These are phyloP conservation scores for Penstemon davidsonii DNA, from an alignment of 257 asterid genomes.

Conservation along the genomic window DNA sequence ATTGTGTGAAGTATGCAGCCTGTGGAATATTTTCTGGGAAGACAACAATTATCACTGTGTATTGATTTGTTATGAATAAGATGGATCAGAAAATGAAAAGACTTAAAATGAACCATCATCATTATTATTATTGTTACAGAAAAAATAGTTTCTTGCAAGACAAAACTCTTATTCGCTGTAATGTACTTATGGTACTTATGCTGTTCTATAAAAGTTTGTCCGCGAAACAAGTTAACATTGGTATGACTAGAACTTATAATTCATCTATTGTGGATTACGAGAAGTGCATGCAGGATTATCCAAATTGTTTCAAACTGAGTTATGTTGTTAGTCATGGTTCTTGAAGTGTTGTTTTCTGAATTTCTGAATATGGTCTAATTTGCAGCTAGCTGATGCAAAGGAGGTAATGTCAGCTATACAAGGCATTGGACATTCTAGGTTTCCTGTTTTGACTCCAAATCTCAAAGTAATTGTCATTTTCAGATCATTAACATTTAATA, in stretches of 20 bases:
- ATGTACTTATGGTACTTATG: slow-evolving; percentile 4
- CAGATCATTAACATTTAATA: slow-evolving; percentile 7
- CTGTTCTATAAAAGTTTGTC: slow-evolving; percentile 8
- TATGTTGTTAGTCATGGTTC: slow-evolving; percentile 23
- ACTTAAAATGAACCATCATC: neutral
- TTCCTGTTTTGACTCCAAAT: slow-evolving; percentile 91
- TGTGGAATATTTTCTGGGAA: no score
- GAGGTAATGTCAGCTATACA: slow-evolving; percentile 73
- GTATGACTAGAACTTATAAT: neutral
- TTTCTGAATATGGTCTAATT: slow-evolving; percentile 23
- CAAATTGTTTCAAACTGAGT: neutral
- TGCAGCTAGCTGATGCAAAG: slow-evolving; percentile 88
- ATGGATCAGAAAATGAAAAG: neutral
- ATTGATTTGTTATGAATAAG: neutral
- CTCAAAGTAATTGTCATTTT: slow-evolving; percentile 54
- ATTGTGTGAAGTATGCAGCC: no score
- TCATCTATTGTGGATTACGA: slow-evolving; percentile 1
- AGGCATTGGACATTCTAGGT: slow-evolving; percentile 50
- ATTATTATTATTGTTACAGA: neutral
- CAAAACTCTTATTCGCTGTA: neutral
- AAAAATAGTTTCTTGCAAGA: neutral
- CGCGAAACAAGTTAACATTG: neutral
- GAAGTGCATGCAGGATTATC: neutral
- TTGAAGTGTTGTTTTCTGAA: slow-evolving; percentile 25
- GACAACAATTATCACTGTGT: neutral